Evolutionary conservation across 768 basidiomycete genomes (phyloP).

Genomic region (Rhodotorula paludigena): DNA sequence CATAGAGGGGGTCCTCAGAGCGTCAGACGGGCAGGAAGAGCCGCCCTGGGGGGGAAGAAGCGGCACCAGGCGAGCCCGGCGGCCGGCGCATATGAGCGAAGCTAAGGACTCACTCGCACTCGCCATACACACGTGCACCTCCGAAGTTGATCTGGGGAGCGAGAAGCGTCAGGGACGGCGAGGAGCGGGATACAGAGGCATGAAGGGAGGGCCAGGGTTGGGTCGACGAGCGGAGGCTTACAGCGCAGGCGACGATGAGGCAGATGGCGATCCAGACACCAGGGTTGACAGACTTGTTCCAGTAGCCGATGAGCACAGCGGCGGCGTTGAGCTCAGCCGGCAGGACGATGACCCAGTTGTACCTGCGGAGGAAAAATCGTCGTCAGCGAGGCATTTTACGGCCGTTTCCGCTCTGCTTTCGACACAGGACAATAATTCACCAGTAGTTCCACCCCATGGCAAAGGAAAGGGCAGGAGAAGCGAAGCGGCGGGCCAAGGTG

Average conservation of each 20-base stretch:
- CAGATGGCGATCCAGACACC: constrained; percentile 46
- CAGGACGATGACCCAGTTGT: constrained; percentile 54
- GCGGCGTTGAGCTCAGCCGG: constrained; percentile 74
- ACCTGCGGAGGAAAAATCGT: constrained; percentile 30
- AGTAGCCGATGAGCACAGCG: constrained; percentile 64
- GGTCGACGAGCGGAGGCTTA: constrained; percentile 22
- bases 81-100: too few species aligned
- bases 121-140: constrained; percentile 36
- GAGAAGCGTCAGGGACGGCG: constrained; percentile 45
- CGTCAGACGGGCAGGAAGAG: too few species aligned
- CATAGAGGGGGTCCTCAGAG: too few species aligned
- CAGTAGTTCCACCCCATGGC: constrained; percentile 54
- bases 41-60: too few species aligned
- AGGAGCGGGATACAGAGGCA: constrained; percentile 49
- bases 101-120: too few species aligned
- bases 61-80: too few species aligned
- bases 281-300: constrained; percentile 54
- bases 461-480: constrained; percentile 40
- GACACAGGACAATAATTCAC: too few species aligned
- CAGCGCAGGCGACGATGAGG: constrained; percentile 46
- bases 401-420: too few species aligned
- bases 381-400: neutral
- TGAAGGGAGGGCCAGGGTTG: constrained; percentile 50
- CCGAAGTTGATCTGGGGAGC: constrained; percentile 50
- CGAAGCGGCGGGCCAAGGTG: constrained; percentile 40